Conservation (phyloP, 306 rosid genomes). For the Lagenaria siceraria region DNA sequence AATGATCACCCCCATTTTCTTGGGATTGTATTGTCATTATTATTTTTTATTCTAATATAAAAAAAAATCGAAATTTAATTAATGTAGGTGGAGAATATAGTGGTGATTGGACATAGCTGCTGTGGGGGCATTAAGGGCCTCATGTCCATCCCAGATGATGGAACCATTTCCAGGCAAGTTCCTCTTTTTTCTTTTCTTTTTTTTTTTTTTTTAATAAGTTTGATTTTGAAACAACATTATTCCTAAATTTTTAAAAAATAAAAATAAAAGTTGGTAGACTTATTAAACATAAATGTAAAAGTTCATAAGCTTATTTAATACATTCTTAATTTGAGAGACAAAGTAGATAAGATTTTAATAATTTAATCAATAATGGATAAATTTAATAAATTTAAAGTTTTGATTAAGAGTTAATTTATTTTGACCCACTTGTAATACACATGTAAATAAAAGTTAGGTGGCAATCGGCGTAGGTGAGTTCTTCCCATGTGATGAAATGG, state of each 20-base stretch:
- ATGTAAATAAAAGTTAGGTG: not conserved
- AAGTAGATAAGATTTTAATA: no score
- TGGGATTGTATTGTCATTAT: not conserved
- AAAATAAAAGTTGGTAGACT: no score
- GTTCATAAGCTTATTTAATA: no score
- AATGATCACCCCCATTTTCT: not conserved
- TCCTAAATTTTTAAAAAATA: no score
- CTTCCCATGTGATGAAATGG: not conserved
- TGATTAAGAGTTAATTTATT: not conserved
- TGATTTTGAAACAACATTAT: no score
- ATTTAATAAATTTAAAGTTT: not conserved
- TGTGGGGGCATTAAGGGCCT: conserved; percentile 98
- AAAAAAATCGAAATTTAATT: not conserved
- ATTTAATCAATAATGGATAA: no score
- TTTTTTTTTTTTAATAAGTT: no score
- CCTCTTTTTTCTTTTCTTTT: not conserved
- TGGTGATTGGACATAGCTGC: conserved; percentile 90
- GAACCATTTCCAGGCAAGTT: conserved; percentile 54
- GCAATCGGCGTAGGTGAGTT: not conserved
- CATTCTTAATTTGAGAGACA: no score
- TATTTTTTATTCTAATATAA: no score
- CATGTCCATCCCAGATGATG: conserved; percentile 90
- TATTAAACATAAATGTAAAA: no score
- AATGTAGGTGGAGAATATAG: conserved; percentile 78
- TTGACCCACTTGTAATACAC: not conserved